These are phyloP conservation scores for Erigeron philadelphicus DNA, from an alignment of 140 eudicot genomes.

Conservation along the genomic window DNA sequence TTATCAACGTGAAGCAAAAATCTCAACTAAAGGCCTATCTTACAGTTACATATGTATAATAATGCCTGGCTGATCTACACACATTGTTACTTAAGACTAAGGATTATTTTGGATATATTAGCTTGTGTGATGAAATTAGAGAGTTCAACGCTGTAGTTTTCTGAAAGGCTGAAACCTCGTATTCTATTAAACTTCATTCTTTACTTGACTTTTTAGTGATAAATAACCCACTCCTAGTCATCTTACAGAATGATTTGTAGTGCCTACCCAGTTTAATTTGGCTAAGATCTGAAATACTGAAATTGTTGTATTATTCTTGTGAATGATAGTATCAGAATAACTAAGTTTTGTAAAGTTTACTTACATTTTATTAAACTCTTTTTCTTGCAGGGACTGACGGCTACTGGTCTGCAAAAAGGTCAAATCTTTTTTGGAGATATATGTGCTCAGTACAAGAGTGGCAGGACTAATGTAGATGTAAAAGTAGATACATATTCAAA, in stretches of 20 bases:
- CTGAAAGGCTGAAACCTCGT: neutral
- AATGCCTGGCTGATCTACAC: neutral
- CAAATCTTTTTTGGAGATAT: conserved; percentile 76
- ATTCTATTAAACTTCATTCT: neutral
- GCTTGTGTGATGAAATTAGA: neutral
- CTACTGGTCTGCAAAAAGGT: conserved; percentile 78
- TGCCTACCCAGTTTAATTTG: neutral
- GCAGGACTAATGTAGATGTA: conserved; percentile 71
- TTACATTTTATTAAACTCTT: neutral
- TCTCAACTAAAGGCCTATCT: too few species aligned
- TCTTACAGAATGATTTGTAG: neutral
- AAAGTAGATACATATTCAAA: conserved; percentile 90
- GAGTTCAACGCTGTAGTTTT: neutral
- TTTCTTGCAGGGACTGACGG: conserved; percentile 64
- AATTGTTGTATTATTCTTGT: too few species aligned
- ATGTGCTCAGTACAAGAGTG: conserved; percentile 68
- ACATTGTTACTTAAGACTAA: neutral
- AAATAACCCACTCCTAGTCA: neutral
- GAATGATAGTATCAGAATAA: neutral
- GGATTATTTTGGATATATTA: too few species aligned
- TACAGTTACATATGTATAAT: too few species aligned
- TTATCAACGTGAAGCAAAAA: too few species aligned
- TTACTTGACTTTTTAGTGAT: neutral
- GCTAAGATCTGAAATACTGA: neutral
- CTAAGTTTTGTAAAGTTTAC: neutral